A percentile compares a stretch with the other conserved stretches of the same genome.
Evolutionary conservation across 352 stramenopile genomes (phyloP).

Genomic region (Pythium sukuiense): DNA sequence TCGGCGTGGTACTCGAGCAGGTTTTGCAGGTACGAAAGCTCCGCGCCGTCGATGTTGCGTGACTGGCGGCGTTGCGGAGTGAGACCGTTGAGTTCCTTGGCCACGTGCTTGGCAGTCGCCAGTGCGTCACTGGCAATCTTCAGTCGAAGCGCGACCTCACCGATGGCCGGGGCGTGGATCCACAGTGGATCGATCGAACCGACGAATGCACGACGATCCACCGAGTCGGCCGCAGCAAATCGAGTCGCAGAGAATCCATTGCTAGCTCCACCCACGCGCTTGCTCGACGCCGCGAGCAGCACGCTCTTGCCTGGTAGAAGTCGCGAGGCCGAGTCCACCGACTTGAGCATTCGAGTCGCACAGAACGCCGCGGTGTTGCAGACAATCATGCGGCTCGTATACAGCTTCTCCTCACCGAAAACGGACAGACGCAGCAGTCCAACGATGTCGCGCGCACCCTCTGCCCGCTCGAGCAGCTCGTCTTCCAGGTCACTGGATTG

Average conservation of each 20-base stretch:
- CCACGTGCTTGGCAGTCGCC: slow-evolving; percentile 43
- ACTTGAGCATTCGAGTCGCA: slow-evolving; percentile 66
- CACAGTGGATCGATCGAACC: slow-evolving; percentile 63
- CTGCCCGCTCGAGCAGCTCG: slow-evolving; percentile 23
- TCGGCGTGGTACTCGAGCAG: slow-evolving; percentile 78
- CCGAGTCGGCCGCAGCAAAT: slow-evolving; percentile 52
- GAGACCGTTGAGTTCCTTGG: slow-evolving; percentile 6
- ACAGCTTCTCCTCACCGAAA: slow-evolving; percentile 80
- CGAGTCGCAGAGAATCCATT: slow-evolving; percentile 26
- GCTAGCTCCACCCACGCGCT: slow-evolving; percentile 15
- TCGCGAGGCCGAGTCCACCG: slow-evolving; percentile 37
- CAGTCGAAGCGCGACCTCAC: slow-evolving; percentile 61
- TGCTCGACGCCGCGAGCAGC: slow-evolving; percentile 48
- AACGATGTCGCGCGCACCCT: slow-evolving; percentile 18
- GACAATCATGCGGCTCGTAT: slow-evolving; percentile 77
- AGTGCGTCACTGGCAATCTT: slow-evolving; percentile 48
- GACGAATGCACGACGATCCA: slow-evolving; percentile 54
- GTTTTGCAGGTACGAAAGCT: slow-evolving; percentile 45
- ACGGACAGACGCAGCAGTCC: slow-evolving; percentile 57
- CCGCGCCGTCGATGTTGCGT: slow-evolving; percentile 36
- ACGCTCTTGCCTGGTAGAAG: slow-evolving; percentile 39
- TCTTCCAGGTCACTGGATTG: slow-evolving; percentile 28
- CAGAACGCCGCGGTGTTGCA: slow-evolving; percentile 80
- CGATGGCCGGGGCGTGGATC: slow-evolving; percentile 55
- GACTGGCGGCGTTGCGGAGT: slow-evolving; percentile 6